These are phyloP conservation scores for Apiospora koreana DNA, from an alignment of 2,329 filamentous ascomycete genomes.

Conservation along the genomic window DNA sequence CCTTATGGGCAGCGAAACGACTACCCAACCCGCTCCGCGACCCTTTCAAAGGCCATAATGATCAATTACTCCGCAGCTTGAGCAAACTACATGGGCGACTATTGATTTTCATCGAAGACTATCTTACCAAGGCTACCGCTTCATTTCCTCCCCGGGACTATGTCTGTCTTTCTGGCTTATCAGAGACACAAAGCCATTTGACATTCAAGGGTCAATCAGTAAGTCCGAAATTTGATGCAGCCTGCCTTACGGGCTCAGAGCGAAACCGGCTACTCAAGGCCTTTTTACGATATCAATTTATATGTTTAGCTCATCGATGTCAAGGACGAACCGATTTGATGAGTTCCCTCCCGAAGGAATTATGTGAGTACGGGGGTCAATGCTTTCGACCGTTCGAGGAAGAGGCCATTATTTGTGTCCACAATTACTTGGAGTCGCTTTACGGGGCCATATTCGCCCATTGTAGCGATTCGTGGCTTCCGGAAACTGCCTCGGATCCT, in stretches of 20 bases:
- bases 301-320: background rate
- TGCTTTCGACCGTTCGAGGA: background rate
- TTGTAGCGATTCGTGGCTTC: background rate
- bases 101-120: constrained; percentile 16
- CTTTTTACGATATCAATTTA: background rate
- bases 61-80: background rate
- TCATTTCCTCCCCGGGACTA: constrained; percentile 13
- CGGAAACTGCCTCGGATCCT: background rate
- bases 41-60: background rate
- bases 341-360: too few relatives aligned
- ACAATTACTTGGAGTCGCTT: background rate
- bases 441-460: background rate
- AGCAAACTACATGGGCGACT: constrained; percentile 11
- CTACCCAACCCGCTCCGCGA: background rate
- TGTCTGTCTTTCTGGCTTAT: background rate
- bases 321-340: too few relatives aligned
- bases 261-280: background rate
- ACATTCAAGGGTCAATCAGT: background rate
- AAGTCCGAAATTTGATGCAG: background rate
- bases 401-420: background rate
- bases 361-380: background rate
- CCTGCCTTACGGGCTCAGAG: background rate
- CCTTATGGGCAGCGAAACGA: background rate
- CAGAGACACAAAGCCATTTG: background rate
- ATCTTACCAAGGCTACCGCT: constrained; percentile 17